phyloP scores from a whole-genome alignment of 2,329 filamentous ascomycete species.

The Colletotrichum tamarilloi region DNA sequence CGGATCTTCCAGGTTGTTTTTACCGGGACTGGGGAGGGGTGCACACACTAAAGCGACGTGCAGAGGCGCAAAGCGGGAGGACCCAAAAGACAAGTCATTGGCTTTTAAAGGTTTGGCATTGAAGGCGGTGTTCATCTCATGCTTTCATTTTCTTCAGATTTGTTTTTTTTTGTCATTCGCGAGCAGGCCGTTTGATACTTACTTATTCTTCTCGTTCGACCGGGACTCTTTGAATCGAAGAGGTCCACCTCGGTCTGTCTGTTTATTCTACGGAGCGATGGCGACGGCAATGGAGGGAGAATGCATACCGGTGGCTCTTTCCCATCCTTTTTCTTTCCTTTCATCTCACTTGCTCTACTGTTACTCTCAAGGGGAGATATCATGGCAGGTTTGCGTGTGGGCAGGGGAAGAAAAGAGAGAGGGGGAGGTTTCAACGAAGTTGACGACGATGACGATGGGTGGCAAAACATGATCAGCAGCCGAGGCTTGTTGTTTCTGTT shows the following conservation, averaged over 20 bases:
- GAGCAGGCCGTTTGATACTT: background rate
- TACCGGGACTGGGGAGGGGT: conserved; percentile 12
- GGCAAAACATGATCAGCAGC: conserved; percentile 4
- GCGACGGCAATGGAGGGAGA: background rate
- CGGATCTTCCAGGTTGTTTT: background rate
- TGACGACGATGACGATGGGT: conserved; percentile 9
- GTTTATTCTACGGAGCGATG: background rate
- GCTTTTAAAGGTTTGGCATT: conserved; percentile 29
- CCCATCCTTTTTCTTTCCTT: background rate
- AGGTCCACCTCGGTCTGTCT: conserved; percentile 9
- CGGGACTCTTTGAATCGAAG: background rate
- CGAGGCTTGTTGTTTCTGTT: background rate
- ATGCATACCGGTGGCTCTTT: background rate
- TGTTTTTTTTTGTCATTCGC: background rate
- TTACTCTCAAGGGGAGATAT: background rate
- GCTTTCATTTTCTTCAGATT: background rate
- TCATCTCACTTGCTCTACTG: background rate
- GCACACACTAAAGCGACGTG: conserved; percentile 15
- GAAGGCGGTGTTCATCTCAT: conserved; percentile 20
- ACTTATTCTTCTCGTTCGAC: conserved; percentile 1
- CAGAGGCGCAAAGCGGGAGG: conserved; percentile 31
- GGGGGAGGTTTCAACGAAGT: background rate
- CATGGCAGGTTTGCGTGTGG: background rate
- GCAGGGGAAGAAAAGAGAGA: background rate
- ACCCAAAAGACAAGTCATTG: conserved; percentile 32